Evolutionary conservation across 345 rosid species (phyloP), one percentile per base, ranked within the genome.

Genomic region (Ricinus communis): DNA sequence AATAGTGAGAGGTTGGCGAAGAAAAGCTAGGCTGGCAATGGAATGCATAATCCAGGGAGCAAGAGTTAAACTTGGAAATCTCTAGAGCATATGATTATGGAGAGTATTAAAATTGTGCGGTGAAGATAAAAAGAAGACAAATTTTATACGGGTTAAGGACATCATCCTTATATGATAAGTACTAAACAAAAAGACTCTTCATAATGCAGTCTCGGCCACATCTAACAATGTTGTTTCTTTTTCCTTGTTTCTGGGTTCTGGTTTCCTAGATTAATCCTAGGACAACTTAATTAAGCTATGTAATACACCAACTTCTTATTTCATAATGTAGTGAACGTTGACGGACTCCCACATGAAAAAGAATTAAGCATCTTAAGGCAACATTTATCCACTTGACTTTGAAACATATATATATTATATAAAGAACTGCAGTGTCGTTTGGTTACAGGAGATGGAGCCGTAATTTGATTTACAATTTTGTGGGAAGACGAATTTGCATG

Each of bases 211-310:
- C 55, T 47, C 2, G 54, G 68, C 21, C 38, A 8, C 54, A 18
- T 65, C 55, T 65, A 43, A 65, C 15, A 65, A 45, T 47, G 69
- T 47, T 47, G 41, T n/a, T n/a, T n/a, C n/a, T n/a, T 28, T 18
- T 65, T 4, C 22, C 18, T 28, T 65, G 40, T 28, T 28, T 2
- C 21, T 53, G 11, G 57, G 47, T 10, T 27, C 28, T 31, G 33
- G 8, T 28, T 65, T 11, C 55, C 54, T 9, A 46, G 38, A 11
- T 41, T 51, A 43, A 13, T 22, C 12, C 36, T 27, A 2, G n/a
- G n/a, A n/a, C n/a, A n/a, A n/a, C n/a, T n/a, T n/a, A n/a, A n/a
- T n/a, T n/a, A n/a, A n/a, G n/a, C n/a, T n/a, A n/a, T n/a, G n/a
- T n/a, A n/a, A n/a, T n/a, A 15, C 24, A 24, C 19, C 15, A 41